Percentiles rank a stretch among this genome's conserved stretches.
Evolutionary conservation across 192 early-diverging fungal species (phyloP).

Genomic region (Pilaira anomala): DNA sequence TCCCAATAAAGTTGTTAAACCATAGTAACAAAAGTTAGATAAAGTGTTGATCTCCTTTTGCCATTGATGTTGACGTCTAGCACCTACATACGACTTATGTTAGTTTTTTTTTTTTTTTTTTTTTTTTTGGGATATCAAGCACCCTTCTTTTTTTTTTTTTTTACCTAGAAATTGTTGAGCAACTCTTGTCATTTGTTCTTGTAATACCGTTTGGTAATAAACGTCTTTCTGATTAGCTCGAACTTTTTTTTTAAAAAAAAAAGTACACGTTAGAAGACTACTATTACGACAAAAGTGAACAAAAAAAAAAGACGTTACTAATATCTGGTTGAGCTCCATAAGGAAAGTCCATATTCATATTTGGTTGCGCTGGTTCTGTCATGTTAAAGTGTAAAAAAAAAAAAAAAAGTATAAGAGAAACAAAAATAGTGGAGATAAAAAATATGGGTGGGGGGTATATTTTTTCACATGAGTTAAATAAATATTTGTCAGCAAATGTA

Average conservation of each 20-base stretch:
- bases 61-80: slow-evolving; percentile 57
- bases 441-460: too few relatives aligned
- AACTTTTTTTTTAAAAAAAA: too few relatives aligned
- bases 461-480: too few relatives aligned
- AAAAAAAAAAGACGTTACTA: slow-evolving; percentile 34
- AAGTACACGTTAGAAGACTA: background rate
- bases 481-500: too few relatives aligned
- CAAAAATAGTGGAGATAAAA: background rate
- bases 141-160: background rate
- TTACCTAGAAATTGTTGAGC: slow-evolving; percentile 63
- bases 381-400: background rate
- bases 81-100: slow-evolving; percentile 35
- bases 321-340: slow-evolving; percentile 78
- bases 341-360: slow-evolving; percentile 50
- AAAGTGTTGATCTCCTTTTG: slow-evolving; percentile 59
- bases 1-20: slow-evolving; percentile 69
- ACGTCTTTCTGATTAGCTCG: slow-evolving; percentile 88
- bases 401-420: background rate
- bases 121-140: too few relatives aligned
- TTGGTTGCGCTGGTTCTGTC: background rate
- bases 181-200: slow-evolving; percentile 58
- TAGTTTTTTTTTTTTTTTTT: background rate
- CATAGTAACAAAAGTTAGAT: slow-evolving; percentile 70
- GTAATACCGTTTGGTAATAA: slow-evolving; percentile 71
- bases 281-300: too few relatives aligned